Conservation (phyloP, 306 rosid genomes). For the Dicorynia guianensis region DNA sequence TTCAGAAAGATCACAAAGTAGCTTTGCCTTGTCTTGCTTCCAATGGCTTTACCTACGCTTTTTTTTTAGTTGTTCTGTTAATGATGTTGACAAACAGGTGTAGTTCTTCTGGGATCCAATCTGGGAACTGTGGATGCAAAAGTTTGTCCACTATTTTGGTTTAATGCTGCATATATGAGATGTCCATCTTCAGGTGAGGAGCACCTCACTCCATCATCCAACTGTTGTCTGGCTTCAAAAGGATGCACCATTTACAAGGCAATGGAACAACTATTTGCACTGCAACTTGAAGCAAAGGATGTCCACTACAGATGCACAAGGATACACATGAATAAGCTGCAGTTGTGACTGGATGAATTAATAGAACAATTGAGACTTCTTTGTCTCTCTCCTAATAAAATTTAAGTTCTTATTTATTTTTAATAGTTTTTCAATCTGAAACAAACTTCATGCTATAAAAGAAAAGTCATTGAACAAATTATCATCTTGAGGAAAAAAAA, state of each 20-base stretch:
- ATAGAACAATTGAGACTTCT: background rate
- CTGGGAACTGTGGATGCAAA: constrained; percentile 14
- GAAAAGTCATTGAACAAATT: too few species aligned
- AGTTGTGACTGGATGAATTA: background rate
- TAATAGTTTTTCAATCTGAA: background rate
- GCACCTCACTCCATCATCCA: constrained; percentile 51
- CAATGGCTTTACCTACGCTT: background rate
- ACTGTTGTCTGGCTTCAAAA: constrained; percentile 48
- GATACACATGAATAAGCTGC: too few species aligned
- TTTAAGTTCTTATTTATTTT: background rate
- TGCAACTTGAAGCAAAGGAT: background rate
- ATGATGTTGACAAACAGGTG: constrained; percentile 32
- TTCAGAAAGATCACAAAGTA: too few species aligned
- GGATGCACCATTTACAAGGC: constrained; percentile 44
- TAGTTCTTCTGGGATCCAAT: constrained; percentile 22
- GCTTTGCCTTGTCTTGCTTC: background rate
- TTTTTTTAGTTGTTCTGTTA: background rate
- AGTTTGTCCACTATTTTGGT: constrained; percentile 33
- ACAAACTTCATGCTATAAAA: too few species aligned
- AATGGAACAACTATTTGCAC: constrained; percentile 50
- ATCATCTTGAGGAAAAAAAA: too few species aligned
- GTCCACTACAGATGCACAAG: background rate
- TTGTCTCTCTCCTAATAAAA: background rate
- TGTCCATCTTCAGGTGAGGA: constrained; percentile 51
- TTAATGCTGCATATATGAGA: constrained; percentile 50